These are phyloP conservation scores for Fragaria ananassa DNA, from an alignment of 306 rosid genomes.

Conservation along the genomic window DNA sequence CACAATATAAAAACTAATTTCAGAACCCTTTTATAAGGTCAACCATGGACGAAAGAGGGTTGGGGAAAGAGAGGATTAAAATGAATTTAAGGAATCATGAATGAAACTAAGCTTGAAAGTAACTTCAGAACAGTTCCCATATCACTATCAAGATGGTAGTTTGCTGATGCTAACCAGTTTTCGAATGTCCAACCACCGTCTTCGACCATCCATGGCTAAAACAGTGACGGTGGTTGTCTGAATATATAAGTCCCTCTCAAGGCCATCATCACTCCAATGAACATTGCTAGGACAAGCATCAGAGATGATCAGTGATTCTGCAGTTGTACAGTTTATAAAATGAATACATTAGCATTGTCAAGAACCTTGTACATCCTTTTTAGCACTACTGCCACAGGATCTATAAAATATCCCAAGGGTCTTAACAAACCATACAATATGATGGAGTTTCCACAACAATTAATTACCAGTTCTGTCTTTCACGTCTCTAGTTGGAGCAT, in stretches of 20 bases:
- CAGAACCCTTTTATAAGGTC: background rate
- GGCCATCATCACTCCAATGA: constrained; percentile 88
- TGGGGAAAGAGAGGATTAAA: background rate
- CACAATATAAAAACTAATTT: background rate
- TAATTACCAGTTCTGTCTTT: constrained; percentile 68
- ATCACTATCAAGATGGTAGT: constrained; percentile 11
- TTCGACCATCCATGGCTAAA: constrained; percentile 99
- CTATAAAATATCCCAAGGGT: background rate
- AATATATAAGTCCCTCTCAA: constrained; percentile 87
- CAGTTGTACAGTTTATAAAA: constrained; percentile 16
- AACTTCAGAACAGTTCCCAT: background rate
- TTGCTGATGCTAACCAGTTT: constrained; percentile 61
- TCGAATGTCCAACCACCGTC: constrained; percentile 93
- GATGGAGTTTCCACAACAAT: background rate
- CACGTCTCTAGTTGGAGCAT: constrained; percentile 37
- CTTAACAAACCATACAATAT: background rate
- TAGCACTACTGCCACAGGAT: background rate
- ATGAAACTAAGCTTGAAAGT: background rate
- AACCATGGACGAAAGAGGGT: background rate
- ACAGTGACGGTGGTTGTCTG: constrained; percentile 71
- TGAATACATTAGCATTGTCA: background rate
- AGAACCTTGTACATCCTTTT: background rate
- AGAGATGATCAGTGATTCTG: constrained; percentile 54
- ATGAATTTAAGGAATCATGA: background rate
- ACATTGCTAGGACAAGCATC: constrained; percentile 62